Percentiles rank a stretch among this genome's conserved stretches.
These are phyloP conservation scores for Pythium periplocum DNA, from an alignment of 352 stramenopile species.

Conservation along the genomic window DNA sequence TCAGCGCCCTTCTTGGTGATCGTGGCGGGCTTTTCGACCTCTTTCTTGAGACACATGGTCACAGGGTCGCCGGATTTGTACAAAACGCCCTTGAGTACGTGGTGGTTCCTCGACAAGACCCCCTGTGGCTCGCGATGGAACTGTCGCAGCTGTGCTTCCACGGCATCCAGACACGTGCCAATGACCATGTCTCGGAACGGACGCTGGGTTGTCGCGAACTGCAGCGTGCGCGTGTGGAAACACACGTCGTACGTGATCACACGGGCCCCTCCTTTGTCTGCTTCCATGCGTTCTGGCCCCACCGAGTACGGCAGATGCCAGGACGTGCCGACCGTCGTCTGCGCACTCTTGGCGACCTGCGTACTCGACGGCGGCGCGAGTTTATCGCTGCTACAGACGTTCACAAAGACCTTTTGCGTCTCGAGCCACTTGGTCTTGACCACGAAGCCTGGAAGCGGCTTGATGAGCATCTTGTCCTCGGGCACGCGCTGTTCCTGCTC, in stretches of 20 bases:
- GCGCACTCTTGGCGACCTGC: conserved; percentile 16
- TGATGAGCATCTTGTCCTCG: conserved; percentile 81
- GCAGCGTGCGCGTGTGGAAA: conserved; percentile 86
- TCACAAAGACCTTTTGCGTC: conserved; percentile 89
- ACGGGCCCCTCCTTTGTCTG: conserved; percentile 69
- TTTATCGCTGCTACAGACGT: conserved; percentile 87
- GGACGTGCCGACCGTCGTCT: conserved; percentile 32
- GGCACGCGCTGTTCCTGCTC: conserved; percentile 88
- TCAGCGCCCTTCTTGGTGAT: background rate
- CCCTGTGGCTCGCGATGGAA: conserved; percentile 19
- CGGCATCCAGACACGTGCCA: conserved; percentile 79
- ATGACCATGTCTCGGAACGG: conserved; percentile 87
- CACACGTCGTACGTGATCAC: conserved; percentile 89
- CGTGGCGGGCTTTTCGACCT: background rate
- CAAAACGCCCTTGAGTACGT: conserved; percentile 78
- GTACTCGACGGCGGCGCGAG: conserved; percentile 72
- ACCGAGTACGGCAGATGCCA: conserved; percentile 91
- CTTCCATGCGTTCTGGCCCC: conserved; percentile 85
- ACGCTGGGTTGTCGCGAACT: conserved; percentile 42
- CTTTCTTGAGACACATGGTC: conserved; percentile 57
- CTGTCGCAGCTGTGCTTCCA: conserved; percentile 56
- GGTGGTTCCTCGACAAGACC: conserved; percentile 45
- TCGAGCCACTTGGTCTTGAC: conserved; percentile 80
- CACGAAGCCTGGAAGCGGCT: conserved; percentile 84
- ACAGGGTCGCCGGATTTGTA: conserved; percentile 83